Evolutionary conservation across 2,329 filamentous ascomycete species (phyloP).

Genomic region (Xylaria sp.): DNA sequence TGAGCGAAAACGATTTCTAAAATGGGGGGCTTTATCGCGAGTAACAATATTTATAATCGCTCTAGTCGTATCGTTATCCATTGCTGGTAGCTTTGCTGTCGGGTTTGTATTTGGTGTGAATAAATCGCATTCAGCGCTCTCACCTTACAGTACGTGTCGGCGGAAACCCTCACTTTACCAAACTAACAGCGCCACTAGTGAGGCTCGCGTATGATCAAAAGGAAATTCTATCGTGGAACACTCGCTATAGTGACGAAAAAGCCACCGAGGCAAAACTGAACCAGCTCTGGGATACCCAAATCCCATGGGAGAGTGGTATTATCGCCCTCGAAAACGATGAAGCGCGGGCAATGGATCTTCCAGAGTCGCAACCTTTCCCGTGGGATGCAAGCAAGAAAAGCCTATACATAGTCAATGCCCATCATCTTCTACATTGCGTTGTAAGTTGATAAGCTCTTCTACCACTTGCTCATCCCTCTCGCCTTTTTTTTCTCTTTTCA

Average conservation of each 20-base stretch:
- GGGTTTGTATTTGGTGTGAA: not conserved
- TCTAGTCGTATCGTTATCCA: not conserved
- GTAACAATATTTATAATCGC: not conserved
- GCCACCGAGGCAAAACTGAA: not conserved
- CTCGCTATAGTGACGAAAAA: not conserved
- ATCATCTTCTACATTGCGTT: conserved; percentile 1
- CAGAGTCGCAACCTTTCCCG: not conserved
- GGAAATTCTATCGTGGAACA: not conserved
- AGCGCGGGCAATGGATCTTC: not conserved
- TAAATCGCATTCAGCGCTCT: not conserved
- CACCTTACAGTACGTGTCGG: not conserved
- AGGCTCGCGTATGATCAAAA: not conserved
- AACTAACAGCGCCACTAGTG: not conserved
- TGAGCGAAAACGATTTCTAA: not conserved
- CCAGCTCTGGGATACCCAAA: not conserved
- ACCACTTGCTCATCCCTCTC: not conserved
- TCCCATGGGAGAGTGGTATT: not conserved
- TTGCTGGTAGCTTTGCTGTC: not conserved
- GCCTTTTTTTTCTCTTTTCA: not conserved
- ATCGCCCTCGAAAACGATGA: not conserved
- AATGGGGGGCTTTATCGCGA: not conserved
- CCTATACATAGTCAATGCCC: not conserved
- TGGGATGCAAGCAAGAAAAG: not conserved
- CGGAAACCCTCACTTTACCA: not conserved
- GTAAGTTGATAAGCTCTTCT: not conserved